phyloP scores from a whole-genome alignment of 257 asterid genomes.

The Ajuga chamaepitys region DNA sequence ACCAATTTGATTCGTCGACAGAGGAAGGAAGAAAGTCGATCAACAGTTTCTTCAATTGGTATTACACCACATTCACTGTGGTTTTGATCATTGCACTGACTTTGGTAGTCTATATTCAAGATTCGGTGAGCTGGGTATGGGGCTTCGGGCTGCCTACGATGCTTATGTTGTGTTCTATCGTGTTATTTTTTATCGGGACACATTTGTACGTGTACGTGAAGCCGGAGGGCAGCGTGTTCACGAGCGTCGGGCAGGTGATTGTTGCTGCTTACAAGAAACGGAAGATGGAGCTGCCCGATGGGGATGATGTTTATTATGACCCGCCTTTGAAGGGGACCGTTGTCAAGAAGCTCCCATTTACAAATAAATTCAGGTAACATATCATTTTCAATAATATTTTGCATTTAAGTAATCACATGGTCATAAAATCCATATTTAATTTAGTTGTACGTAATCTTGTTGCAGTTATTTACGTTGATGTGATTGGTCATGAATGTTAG shows the following conservation, averaged over 20 bases:
- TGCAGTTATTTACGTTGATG: too few relatives aligned
- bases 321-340: slow-evolving; percentile 30
- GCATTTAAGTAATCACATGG: too few relatives aligned
- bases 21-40: slow-evolving; percentile 68
- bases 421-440: too few relatives aligned
- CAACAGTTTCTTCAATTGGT: slow-evolving; percentile 87
- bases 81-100: slow-evolving; percentile 58
- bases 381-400: not conserved
- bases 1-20: slow-evolving; percentile 63
- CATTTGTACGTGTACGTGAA: slow-evolving; percentile 45
- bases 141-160: slow-evolving; percentile 60
- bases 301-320: slow-evolving; percentile 27
- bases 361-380: slow-evolving; percentile 44
- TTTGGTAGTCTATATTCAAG: slow-evolving; percentile 69
- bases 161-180: slow-evolving; percentile 48
- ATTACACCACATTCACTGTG: slow-evolving; percentile 62
- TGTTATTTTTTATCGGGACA: slow-evolving; percentile 50
- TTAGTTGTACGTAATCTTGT: too few relatives aligned
- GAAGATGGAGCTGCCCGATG: slow-evolving; percentile 30
- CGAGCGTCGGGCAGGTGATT: slow-evolving; percentile 40
- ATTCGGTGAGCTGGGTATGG: slow-evolving; percentile 54
- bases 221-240: slow-evolving; percentile 73
- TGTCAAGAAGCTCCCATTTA: slow-evolving; percentile 34
- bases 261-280: slow-evolving; percentile 56
- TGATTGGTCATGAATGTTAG: too few relatives aligned